Evolutionary conservation across 2,329 filamentous ascomycete species (phyloP).

Genomic region (Myriosclerotinia scirpicola): DNA sequence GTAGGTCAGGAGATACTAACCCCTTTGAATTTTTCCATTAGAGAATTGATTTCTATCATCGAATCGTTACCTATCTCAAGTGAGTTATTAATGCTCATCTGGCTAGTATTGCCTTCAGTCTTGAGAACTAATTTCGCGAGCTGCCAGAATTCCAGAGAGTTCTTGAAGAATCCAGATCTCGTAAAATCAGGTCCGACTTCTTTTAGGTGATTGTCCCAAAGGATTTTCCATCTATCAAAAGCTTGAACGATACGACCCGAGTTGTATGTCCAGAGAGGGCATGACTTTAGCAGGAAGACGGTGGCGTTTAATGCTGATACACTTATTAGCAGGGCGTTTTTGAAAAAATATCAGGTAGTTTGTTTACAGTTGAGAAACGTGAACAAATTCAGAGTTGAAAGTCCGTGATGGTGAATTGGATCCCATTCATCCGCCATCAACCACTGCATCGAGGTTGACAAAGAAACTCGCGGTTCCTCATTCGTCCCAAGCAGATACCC

Average conservation of each 20-base stretch:
- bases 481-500: constrained; percentile 8
- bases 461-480: background rate
- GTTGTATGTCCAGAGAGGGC: background rate
- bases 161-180: constrained; percentile 5
- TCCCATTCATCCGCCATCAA: constrained; percentile 10
- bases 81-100: too few relatives aligned
- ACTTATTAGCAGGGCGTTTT: background rate
- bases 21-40: constrained; percentile 1
- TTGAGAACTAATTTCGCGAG: background rate
- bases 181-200: constrained; percentile 1
- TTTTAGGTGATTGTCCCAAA: constrained; percentile 2
- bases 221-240: constrained; percentile 15
- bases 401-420: background rate
- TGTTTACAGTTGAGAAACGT: background rate
- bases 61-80: background rate
- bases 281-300: background rate
- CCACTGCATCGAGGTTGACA: constrained; percentile 5
- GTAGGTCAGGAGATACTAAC: background rate
- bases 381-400: background rate
- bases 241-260: background rate
- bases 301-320: constrained; percentile 1
- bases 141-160: constrained; percentile 16
- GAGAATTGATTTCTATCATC: background rate
- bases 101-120: background rate
- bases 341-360: background rate